Conservation (phyloP, 768 basidiomycete genomes). For the Lanmaoa pseudosensibilis region DNA sequence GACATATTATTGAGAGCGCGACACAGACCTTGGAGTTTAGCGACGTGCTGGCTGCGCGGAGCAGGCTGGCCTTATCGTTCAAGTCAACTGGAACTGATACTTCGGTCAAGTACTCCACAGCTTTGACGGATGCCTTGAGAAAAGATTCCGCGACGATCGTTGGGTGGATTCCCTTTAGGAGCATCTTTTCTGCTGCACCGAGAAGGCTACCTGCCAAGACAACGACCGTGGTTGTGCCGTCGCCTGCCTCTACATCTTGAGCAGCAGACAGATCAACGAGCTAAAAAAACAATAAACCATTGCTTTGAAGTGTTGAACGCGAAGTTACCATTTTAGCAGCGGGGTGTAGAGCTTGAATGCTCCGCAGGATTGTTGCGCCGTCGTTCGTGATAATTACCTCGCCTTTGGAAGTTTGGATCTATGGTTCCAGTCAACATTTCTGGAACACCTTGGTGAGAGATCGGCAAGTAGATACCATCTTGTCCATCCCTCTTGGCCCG, state of each 20-base stretch:
- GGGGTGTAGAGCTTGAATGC: slow-evolving; percentile 93
- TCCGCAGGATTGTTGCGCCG: slow-evolving; percentile 95
- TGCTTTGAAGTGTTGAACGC: not conserved
- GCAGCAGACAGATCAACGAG: slow-evolving; percentile 96
- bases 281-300: slow-evolving; percentile 41
- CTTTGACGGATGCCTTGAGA: slow-evolving; percentile 86
- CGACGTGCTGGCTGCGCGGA: slow-evolving; percentile 92
- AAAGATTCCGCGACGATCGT: slow-evolving; percentile 97
- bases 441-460: slow-evolving; percentile 9
- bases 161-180: slow-evolving; percentile 96
- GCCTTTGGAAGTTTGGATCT: slow-evolving; percentile 96
- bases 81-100: slow-evolving; percentile 92
- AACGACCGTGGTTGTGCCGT: slow-evolving; percentile 97
- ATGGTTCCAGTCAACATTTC: slow-evolving; percentile 11
- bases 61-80: slow-evolving; percentile 77
- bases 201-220: slow-evolving; percentile 93
- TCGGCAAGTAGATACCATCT: slow-evolving; percentile 69
- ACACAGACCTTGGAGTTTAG: slow-evolving; percentile 86
- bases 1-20: not conserved
- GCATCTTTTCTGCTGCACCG: slow-evolving; percentile 94
- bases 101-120: slow-evolving; percentile 91
- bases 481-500: slow-evolving; percentile 98
- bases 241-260: slow-evolving; percentile 97
- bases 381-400: slow-evolving; percentile 99
- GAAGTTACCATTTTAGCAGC: slow-evolving; percentile 89